phyloP scores from a whole-genome alignment of 306 rosid genomes.

The Pyrus bretschneideri region DNA sequence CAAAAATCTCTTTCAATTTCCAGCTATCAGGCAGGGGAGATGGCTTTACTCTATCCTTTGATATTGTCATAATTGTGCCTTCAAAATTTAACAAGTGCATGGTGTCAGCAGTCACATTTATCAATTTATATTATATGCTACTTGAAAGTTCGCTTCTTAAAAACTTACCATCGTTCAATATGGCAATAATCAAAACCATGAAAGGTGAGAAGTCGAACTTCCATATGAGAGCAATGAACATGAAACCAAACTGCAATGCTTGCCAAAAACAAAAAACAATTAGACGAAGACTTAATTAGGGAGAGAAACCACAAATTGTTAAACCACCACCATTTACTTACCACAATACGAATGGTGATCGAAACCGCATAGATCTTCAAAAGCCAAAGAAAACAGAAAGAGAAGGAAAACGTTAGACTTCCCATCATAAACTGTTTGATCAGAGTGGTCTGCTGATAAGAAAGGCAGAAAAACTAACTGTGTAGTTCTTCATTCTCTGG shows the following conservation, averaged over 20 bases:
- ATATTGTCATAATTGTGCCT: constrained; percentile 99
- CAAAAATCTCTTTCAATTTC: constrained; percentile 87
- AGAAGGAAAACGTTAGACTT: neutral
- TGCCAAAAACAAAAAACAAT: constrained; percentile 8
- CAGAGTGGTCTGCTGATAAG: neutral
- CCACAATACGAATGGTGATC: constrained; percentile 98
- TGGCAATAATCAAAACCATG: constrained; percentile 98
- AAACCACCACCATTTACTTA: constrained; percentile 29
- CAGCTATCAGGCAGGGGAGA: constrained; percentile 99
- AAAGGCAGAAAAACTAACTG: constrained; percentile 42
- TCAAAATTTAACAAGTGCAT: constrained; percentile 3
- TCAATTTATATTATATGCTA: neutral
- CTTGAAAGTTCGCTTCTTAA: neutral
- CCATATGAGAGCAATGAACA: constrained; percentile 95
- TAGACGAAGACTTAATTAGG: neutral
- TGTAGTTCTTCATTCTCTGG: constrained; percentile 98
- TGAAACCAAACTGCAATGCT: constrained; percentile 80
- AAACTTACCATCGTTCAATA: constrained; percentile 76
- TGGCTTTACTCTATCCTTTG: constrained; percentile 95
- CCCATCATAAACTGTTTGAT: neutral
- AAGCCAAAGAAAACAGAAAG: constrained; percentile 7
- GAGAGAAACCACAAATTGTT: neutral
- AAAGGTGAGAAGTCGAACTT: constrained; percentile 95
- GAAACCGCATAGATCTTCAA: constrained; percentile 96
- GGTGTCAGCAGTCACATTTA: constrained; percentile 18